Evolutionary conservation across 257 asterid species (phyloP), one percentile per base, ranked within the genome.

Genomic region (Solanum boliviense): DNA sequence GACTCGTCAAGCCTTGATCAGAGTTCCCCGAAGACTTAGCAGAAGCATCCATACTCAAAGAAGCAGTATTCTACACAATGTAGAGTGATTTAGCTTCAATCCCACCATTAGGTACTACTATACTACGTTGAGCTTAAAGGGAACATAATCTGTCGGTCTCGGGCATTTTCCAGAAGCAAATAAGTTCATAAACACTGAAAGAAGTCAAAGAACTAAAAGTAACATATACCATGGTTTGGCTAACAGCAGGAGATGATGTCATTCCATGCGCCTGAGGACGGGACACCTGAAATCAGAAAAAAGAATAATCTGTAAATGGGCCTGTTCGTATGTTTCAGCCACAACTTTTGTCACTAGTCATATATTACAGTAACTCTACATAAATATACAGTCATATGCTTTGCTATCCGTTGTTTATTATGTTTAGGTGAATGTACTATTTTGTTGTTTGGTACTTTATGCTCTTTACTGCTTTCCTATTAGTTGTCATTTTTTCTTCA

Each of bases 1-100:
- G 95, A 90, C 94, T 94, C 78, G 83, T 92, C 84, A 93, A 90
- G 87, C 95, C 88, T 88, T 93, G 94, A 36, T 91, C 96, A 13
- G 90, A 68, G 75, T 91, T 92, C 73, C 88, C 94, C 5, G 94
- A 85, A 52, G 98, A 87, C 91, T 95, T 94, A 48, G 83, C 89
- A 34, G 94, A 94, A 16, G 94, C 16, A 3, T 95, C 98, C 92
- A 87, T 65, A 91, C 92, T 92, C 93, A 91, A 39, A 31, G 98
- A 84, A 90, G 91, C 82, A 89, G 94, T 93, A 91, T 95, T 92
- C 99, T 97, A 91, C 70, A 90, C 27, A 71, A 90, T 62, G 87
- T 81, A 81, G 29, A 81, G 11, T 48, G 41, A 18, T 29, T 81
- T 81, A 46, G 70, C 70, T 29, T 46, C 85, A 81, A 81, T 16